phyloP scores from a whole-genome alignment of 768 basidiomycete genomes.

The Gloeostereum incarnatum region DNA sequence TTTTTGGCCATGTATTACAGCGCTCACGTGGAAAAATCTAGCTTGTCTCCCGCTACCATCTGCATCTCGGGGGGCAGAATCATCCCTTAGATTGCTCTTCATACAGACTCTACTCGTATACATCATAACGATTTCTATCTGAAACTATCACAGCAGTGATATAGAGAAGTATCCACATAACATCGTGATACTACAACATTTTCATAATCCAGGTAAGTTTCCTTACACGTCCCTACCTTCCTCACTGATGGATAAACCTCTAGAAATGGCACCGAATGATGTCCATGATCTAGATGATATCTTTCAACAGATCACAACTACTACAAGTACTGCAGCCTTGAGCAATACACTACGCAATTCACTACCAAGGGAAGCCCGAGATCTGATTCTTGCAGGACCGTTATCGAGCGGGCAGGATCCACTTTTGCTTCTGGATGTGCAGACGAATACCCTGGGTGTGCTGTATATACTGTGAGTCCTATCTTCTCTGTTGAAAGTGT shows the following conservation, averaged over 20 bases:
- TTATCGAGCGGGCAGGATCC: conserved; percentile 62
- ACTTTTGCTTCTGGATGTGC: conserved; percentile 43
- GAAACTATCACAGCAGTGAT: too few species aligned
- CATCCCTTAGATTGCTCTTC: too few species aligned
- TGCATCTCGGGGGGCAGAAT: too few species aligned
- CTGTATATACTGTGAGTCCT: conserved; percentile 64
- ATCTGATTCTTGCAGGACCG: conserved; percentile 42
- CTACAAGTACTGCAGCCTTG: conserved; percentile 24
- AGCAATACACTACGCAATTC: conserved; percentile 35
- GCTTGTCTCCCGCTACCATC: too few species aligned
- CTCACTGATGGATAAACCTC: too few species aligned
- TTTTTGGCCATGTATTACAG: too few species aligned
- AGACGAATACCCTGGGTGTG: conserved; percentile 51
- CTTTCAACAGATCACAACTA: conserved; percentile 35
- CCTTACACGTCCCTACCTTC: background rate
- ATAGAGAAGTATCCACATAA: too few species aligned
- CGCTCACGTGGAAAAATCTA: too few species aligned
- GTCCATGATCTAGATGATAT: conserved; percentile 25
- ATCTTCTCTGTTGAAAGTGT: background rate
- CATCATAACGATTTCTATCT: too few species aligned
- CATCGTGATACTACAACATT: too few species aligned
- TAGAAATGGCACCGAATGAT: conserved; percentile 19
- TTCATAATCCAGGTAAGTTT: conserved; percentile 1
- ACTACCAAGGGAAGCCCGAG: conserved; percentile 48
- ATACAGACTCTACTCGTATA: too few species aligned